Base-by-base conservation (phyloP, 148 eudicot species). In the Gaultheria prostrata region DNA sequence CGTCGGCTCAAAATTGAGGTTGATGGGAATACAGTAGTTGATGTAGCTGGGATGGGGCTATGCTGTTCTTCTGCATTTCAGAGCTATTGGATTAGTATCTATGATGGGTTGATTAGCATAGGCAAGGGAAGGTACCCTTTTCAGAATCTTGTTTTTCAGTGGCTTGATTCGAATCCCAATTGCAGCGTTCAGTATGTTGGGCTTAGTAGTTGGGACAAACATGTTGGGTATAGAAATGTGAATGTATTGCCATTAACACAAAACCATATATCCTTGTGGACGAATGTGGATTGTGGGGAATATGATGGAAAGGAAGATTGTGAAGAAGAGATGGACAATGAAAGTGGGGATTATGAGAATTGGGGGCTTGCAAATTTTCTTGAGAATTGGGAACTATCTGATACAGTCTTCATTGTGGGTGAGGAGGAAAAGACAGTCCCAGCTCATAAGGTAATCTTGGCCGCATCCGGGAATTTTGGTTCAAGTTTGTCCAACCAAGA, bases 61-160 rank as follows among this genome's bases (percentile, higher is more conserved):
- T 90, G 93, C 82, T 92, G 95, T 87, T 92, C 98, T 70, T 91
- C 92, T 18, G 87, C 92, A 43, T 95, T 95, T 77, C 93, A 95
- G 87, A 93, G 98, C 88, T 95, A 94, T 84, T 95, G 98, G 98
- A 95, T 95, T 21, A 89, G 98, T 87, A 82, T 95, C 83, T 95
- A 90, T 85, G 98, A 95, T 86, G 98, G 98, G 80, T 85, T 95
- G 86, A 95, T 95, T 72, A 89, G 98, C 87, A 88, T 95, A 83
- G 98, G 98, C 15, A 94, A 94, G 80, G 98, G 98, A 32, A 91
- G 96, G 83, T 95, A 95, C 86, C 98, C 98, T 61, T 95, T 95
- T 86, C 98, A 93, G 80, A 95, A 95, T 89, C 93, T 95, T 13
- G 94, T 91, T 10, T 94, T 93, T 82, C 94, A 95, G 90, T 95